Evolutionary conservation across 2,329 filamentous ascomycete genomes (phyloP), one percentile per base, ranked within the genome.

Genomic region (Zymoseptoria brevis): DNA sequence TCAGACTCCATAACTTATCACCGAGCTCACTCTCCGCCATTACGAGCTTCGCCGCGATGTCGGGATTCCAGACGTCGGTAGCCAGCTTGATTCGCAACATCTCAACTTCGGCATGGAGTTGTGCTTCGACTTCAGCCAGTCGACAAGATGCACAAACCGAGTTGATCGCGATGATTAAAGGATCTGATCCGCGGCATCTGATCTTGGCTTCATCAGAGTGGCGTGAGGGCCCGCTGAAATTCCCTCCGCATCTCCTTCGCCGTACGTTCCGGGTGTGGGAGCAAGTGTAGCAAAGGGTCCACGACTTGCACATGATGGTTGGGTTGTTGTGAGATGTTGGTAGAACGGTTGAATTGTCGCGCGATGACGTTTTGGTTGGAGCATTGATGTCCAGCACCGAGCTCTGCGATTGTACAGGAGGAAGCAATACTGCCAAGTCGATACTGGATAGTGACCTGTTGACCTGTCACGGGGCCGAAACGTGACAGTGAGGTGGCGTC

Each of bases 221-320:
- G 59, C 53, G 22, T 45, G 56, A 57, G 21, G 41, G 50, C 49
- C 50, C 41, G 19, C 67, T 67, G 41, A 68, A 72, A 2, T 66
- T 72, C 11, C 72, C 74, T 9, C 64, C 56, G 60, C 75, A 76
- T 19, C 64, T 66, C 2, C 72, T 75, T 8, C 67, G 65, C 19
- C 67, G 65, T 29, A 71, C 62, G 19, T 57, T 56, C 56, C 69
- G 50, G 8, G 59, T 60, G 61, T 76, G 74, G 0, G 64, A 60
- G 64, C 75, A 76, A 8, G 60, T 57, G 57, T 73, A 75, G 4
- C 50, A 58, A 51, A 72, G 69, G 8, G 61, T 64, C 11, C 71
- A 61, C 24, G 70, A 66, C 50, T 74, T 75, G 69, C 75, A 76
- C 75, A 76, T 76, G 16, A 24, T 64, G 53, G n/a, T 26, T 16